Conservation (phyloP, 1,139 yeast genomes). For the Pneumocystis murina region DNA sequence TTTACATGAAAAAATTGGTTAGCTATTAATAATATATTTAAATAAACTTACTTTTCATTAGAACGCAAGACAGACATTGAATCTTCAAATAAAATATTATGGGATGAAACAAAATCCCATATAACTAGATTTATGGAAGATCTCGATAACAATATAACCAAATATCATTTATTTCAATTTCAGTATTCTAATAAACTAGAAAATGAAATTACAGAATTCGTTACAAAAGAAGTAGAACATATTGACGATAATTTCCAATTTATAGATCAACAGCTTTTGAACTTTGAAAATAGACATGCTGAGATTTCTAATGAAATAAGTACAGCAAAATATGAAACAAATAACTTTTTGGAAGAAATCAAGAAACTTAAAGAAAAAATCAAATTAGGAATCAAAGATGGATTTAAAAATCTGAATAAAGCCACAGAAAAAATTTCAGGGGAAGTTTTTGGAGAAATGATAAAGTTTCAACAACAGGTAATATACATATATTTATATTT, state of each 20-base stretch:
- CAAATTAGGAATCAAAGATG: conserved; percentile 15
- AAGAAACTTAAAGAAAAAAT: conserved; percentile 16
- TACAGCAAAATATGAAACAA: conserved; percentile 14
- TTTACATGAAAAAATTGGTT: conserved; percentile 18
- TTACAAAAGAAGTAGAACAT: conserved; percentile 13
- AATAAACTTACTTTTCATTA: conserved; percentile 3
- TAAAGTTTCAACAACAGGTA: conserved; percentile 14
- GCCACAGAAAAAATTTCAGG: conserved; percentile 16
- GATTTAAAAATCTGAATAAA: conserved; percentile 12
- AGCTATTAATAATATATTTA: conserved; percentile 1
- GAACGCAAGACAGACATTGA: background rate
- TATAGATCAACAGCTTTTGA: conserved; percentile 12
- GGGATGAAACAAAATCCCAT: background rate
- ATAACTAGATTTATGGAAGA: background rate
- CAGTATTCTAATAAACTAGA: conserved; percentile 1
- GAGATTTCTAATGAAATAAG: conserved; percentile 10
- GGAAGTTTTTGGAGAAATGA: conserved; percentile 15
- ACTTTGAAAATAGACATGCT: conserved; percentile 10
- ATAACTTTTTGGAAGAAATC: conserved; percentile 15
- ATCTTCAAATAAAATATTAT: background rate
- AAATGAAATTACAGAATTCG: conserved; percentile 9
- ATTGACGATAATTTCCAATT: conserved; percentile 12
- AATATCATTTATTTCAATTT: background rate
- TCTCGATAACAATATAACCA: background rate
- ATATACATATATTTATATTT: background rate